phyloP scores from a whole-genome alignment of 2,329 filamentous ascomycete genomes.

The Ceratocystis alfenasii region DNA sequence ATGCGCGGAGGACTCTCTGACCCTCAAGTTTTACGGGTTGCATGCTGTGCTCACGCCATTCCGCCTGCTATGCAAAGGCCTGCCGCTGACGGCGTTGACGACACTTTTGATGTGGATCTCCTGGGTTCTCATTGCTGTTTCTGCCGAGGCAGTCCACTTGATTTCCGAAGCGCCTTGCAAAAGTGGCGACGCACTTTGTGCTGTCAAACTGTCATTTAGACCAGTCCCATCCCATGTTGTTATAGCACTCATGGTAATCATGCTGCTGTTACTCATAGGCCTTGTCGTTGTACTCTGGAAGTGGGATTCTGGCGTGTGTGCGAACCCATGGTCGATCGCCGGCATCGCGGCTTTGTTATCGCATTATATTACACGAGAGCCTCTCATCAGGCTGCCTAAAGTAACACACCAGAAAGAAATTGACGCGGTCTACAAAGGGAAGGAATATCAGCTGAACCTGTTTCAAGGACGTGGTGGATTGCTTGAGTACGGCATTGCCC shows the following conservation, averaged over 20 bases:
- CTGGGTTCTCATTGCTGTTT: conserved; percentile 14
- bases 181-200: conserved; percentile 5
- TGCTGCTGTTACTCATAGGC: conserved; percentile 14
- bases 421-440: conserved; percentile 10
- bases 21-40: conserved; percentile 14
- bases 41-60: conserved; percentile 12
- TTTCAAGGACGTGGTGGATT: conserved; percentile 14
- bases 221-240: conserved; percentile 10
- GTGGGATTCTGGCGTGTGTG: conserved; percentile 18
- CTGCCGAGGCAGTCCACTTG: conserved; percentile 13
- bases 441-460: conserved; percentile 10
- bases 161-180: conserved; percentile 5
- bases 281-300: conserved; percentile 15
- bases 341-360: conserved; percentile 15
- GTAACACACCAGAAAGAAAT: conserved; percentile 4
- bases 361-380: conserved; percentile 4
- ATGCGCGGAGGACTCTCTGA: conserved; percentile 11
- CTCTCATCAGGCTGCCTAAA: conserved; percentile 13
- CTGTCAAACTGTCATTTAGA: conserved; percentile 13
- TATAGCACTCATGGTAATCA: conserved; percentile 3
- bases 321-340: conserved; percentile 20
- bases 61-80: conserved; percentile 8
- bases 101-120: conserved; percentile 9
- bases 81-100: conserved; percentile 17
- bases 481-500: conserved; percentile 20